Conservation (phyloP, 2,329 filamentous ascomycete species). For the Hymenotorrendiella dingleyae region DNA sequence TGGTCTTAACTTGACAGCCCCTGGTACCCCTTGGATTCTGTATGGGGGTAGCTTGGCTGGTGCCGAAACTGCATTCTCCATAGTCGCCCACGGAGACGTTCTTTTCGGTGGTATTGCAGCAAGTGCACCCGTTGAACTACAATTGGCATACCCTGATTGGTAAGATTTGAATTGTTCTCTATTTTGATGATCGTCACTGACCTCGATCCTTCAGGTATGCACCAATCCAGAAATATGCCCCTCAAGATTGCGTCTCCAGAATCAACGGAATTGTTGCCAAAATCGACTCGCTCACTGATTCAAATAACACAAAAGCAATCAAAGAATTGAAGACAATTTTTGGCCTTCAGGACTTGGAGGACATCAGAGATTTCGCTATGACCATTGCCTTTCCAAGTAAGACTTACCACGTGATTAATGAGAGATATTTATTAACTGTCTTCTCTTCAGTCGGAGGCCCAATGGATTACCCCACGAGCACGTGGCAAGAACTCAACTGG, state of each 20-base stretch:
- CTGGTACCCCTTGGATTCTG: slow-evolving; percentile 40
- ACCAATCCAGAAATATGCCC: slow-evolving; percentile 43
- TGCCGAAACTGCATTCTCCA: slow-evolving; percentile 37
- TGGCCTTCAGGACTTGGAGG: slow-evolving; percentile 38
- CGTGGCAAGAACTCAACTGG: slow-evolving; percentile 52
- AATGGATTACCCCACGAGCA: slow-evolving; percentile 43
- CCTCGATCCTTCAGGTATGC: slow-evolving; percentile 28
- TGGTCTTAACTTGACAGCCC: slow-evolving; percentile 38
- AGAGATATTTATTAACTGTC: slow-evolving; percentile 1
- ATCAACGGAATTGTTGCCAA: slow-evolving; percentile 45
- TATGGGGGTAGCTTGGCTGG: slow-evolving; percentile 41
- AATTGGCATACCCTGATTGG: slow-evolving; percentile 42
- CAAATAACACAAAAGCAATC: slow-evolving; percentile 37
- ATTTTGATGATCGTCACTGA: not conserved
- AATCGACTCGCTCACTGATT: slow-evolving; percentile 40
- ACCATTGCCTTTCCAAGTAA: slow-evolving; percentile 40
- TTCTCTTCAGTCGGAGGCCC: slow-evolving; percentile 33
- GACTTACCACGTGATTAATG: not conserved
- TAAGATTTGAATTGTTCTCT: slow-evolving; percentile 16
- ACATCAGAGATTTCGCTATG: slow-evolving; percentile 41
- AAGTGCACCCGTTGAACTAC: slow-evolving; percentile 37
- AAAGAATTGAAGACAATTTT: slow-evolving; percentile 42
- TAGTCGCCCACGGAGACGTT: slow-evolving; percentile 40
- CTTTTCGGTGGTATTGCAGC: slow-evolving; percentile 44
- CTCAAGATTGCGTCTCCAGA: slow-evolving; percentile 42